phyloP scores from a whole-genome alignment of 2,329 filamentous ascomycete genomes.

The Arthrobotrys pseudoclavata region DNA sequence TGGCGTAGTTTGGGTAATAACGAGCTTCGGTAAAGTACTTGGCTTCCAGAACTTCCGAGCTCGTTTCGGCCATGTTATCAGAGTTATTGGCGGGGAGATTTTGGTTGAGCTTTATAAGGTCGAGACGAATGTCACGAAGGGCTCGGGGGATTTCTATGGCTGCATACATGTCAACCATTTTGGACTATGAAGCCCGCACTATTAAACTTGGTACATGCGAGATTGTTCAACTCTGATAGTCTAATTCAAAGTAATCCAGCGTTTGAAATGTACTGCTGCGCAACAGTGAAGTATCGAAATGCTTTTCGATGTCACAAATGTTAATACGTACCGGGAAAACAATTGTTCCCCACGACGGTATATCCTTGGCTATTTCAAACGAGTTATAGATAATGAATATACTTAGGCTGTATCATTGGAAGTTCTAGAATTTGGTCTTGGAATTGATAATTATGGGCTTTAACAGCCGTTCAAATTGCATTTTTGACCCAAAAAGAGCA shows the following conservation, averaged over 20 bases:
- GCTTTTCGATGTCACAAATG: no score
- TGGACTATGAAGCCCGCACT: background rate
- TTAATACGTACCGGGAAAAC: no score
- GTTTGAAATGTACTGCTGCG: no score
- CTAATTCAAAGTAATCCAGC: no score
- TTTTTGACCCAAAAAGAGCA: background rate
- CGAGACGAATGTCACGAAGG: conserved; percentile 9
- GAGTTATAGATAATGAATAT: no score
- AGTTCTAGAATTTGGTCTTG: no score
- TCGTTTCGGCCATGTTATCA: background rate
- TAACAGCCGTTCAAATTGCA: no score
- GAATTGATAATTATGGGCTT: no score
- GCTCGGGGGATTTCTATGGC: conserved; percentile 4
- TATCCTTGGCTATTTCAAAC: no score
- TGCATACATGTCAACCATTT: background rate
- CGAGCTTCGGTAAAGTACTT: conserved; percentile 17
- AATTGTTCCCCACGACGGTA: no score
- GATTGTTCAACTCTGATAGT: background rate
- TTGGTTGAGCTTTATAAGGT: background rate
- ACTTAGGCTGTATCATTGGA: no score
- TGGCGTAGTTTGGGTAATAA: conserved; percentile 31
- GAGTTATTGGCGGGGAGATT: background rate
- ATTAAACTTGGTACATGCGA: background rate
- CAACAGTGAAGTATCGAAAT: no score
- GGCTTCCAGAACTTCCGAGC: conserved; percentile 13